Base-by-base conservation (phyloP, 73 alveolate genomes). In the Paramecium sexaurelia region DNA sequence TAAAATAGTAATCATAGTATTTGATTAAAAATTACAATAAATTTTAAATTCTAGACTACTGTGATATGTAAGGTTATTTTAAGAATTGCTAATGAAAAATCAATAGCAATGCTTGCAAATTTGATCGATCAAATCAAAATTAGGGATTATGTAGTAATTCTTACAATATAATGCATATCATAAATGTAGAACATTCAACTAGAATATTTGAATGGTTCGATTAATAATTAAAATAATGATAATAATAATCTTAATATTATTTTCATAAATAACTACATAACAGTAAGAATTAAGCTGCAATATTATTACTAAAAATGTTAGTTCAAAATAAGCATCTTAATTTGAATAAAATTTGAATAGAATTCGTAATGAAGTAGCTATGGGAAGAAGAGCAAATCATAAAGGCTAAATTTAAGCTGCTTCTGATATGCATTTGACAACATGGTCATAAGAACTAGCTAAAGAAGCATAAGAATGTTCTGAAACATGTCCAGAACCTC, bases 41-140 rank as follows among this genome's bases (percentile, higher is more conserved):
- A 4, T 69, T 24, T 55, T 69, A 47, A 4, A 15, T 35, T 35
- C 2, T 47, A 17, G 57, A 33, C 88, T 37, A 41, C 69, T 37
- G 13, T 17, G 3, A 6, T 7, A 37, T 68, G 69, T 1, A 24
- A 36, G n/a, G 69, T 5, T 37, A 9, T 69, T n/a, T 75, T 37
- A 6, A 27, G 2, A 32, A 69, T n/a, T 37, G 69, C 88, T 8
- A 24, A 26, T 24, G 69, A 75, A 39, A 75, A 75, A 29, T 17
- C 61, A 15, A 75, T 75, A 9, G 88, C 88, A 24, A 24, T 3
- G 88, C 88, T 37, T 75, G 69, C 37, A 75, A 24, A 37, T 75
- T 75, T 24, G 88, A 69, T 24, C 35, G 88, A 75, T 75, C 88
- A 8, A n/a, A 26, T n/a, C 0, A 26, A 24, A 37, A 75, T 36